Evolutionary conservation across 768 basidiomycete genomes (phyloP).

Genomic region (Termitomyces sp.): DNA sequence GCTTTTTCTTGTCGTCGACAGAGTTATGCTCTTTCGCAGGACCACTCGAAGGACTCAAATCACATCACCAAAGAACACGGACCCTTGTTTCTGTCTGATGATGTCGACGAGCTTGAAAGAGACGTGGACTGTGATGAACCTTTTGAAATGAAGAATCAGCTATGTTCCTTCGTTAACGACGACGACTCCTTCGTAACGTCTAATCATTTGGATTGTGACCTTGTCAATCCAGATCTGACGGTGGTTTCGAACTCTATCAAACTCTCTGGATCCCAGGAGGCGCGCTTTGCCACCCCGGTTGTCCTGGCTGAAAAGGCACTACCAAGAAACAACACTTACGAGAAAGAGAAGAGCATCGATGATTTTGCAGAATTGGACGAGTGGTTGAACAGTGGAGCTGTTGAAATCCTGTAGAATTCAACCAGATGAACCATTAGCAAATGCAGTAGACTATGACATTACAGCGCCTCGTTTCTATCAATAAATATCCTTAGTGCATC

Average conservation of each 20-base stretch:
- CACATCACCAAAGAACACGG: neutral
- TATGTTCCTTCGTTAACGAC: neutral
- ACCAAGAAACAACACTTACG: neutral
- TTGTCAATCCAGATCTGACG: neutral
- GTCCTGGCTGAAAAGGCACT: neutral
- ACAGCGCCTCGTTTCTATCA: constrained; percentile 16
- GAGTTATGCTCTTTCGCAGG: neutral
- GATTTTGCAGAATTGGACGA: constrained; percentile 62
- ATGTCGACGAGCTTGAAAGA: neutral
- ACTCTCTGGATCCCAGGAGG: neutral
- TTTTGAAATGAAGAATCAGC: neutral
- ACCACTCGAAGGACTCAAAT: neutral
- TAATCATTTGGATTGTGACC: constrained; percentile 7
- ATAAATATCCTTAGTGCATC: constrained; percentile 57
- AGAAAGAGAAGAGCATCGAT: constrained; percentile 26
- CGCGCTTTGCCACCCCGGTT: too few relatives aligned
- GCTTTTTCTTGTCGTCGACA: neutral
- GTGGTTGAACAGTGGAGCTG: constrained; percentile 63
- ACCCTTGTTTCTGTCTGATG: constrained; percentile 5
- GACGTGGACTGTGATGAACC: neutral
- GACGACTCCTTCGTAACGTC: constrained; percentile 29
- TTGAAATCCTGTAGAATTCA: constrained; percentile 38
- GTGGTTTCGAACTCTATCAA: neutral
- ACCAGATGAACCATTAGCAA: neutral
- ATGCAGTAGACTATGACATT: constrained; percentile 2